Conservation (phyloP, 2,329 filamentous ascomycete species). For the Colletotrichum sp. region DNA sequence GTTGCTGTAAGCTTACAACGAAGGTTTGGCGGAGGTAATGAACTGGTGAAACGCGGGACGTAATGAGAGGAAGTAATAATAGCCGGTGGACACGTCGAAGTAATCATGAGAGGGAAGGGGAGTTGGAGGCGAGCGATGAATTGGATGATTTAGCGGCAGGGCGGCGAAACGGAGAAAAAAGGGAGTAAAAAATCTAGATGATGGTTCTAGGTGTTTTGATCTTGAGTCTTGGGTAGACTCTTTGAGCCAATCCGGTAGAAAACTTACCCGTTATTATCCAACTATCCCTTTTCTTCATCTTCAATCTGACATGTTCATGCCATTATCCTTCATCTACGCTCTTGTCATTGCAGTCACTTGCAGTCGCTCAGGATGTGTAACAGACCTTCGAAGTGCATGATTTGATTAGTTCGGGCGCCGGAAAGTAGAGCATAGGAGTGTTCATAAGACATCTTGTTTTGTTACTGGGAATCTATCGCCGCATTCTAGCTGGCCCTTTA, state of each 20-base stretch:
- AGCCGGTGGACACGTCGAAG: neutral
- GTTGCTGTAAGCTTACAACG: neutral
- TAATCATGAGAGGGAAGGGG: neutral
- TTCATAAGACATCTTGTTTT: neutral
- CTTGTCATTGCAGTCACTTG: neutral
- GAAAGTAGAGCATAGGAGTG: neutral
- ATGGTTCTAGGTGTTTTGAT: neutral
- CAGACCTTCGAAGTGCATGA: neutral
- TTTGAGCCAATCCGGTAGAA: neutral
- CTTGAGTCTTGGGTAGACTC: neutral
- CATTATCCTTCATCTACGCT: accelerated
- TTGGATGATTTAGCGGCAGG: neutral
- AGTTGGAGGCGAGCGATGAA: neutral
- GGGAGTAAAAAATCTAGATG: neutral
- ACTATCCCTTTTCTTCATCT: neutral
- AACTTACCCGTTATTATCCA: neutral
- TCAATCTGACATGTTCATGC: accelerated
- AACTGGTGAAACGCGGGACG: neutral
- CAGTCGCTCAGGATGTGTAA: neutral
- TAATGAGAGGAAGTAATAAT: neutral
- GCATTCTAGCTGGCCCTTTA: neutral
- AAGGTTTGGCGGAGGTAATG: neutral
- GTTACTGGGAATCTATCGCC: neutral
- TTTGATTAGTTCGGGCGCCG: accelerated
- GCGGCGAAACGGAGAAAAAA: too few species aligned